Evolutionary conservation across 2,329 filamentous ascomycete genomes (phyloP).

Genomic region (Macrophomina tecta): DNA sequence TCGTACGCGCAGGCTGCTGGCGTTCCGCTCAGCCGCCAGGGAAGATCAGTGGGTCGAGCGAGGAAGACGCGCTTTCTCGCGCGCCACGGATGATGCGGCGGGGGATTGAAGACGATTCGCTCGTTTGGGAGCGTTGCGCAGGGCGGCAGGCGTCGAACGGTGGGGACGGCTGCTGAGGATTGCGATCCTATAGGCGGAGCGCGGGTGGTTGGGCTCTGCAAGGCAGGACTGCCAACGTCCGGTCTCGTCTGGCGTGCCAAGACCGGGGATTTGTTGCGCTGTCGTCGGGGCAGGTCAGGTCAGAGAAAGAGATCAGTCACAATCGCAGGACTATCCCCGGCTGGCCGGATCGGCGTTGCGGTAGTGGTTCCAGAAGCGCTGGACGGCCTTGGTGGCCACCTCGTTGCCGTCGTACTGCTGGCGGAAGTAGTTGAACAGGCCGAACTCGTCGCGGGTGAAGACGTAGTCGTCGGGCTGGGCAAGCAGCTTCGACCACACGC

Average conservation of each 20-base stretch:
- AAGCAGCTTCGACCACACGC: conserved; percentile 72
- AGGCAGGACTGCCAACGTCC: neutral
- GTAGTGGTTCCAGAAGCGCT: conserved; percentile 63
- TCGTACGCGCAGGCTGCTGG: conserved; percentile 6
- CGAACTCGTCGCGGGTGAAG: conserved; percentile 78
- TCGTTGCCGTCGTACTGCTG: conserved; percentile 64
- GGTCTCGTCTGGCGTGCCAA: conserved; percentile 11
- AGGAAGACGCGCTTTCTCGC: neutral
- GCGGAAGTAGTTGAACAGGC: conserved; percentile 85
- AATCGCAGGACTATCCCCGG: conserved; percentile 5
- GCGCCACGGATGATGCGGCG: neutral
- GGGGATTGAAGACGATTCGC: neutral
- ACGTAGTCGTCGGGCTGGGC: conserved; percentile 72
- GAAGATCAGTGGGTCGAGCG: conserved; percentile 9
- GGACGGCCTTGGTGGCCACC: conserved; percentile 59
- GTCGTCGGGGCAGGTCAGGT: neutral
- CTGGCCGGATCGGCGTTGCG: conserved; percentile 33
- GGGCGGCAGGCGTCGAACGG: conserved; percentile 1
- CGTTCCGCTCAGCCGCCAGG: conserved; percentile 10
- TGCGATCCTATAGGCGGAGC: conserved; percentile 18
- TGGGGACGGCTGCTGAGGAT: conserved; percentile 13
- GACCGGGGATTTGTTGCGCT: conserved; percentile 13
- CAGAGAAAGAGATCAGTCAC: conserved; percentile 27
- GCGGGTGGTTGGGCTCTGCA: conserved; percentile 9
- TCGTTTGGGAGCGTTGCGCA: neutral